Evolutionary conservation across 2,329 filamentous ascomycete genomes (phyloP).

Genomic region (Phoma sp.): DNA sequence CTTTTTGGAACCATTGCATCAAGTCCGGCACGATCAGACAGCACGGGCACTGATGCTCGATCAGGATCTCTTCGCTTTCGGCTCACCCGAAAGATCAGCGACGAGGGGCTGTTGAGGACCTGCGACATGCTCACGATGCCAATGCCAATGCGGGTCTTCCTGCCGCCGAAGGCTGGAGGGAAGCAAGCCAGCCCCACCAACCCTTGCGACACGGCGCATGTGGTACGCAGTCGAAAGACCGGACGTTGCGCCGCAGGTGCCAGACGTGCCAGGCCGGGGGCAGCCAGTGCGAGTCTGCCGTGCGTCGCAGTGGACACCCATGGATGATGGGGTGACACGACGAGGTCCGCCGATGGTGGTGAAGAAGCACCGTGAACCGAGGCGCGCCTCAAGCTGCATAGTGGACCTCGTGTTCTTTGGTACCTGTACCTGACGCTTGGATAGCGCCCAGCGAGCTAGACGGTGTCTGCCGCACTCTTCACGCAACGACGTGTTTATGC

Average conservation of each 20-base stretch:
- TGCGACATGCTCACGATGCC: constrained; percentile 32
- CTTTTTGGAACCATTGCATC: constrained; percentile 29
- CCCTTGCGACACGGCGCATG: constrained; percentile 9
- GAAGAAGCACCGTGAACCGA: constrained; percentile 4
- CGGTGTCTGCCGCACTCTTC: constrained; percentile 20
- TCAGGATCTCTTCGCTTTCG: constrained; percentile 37
- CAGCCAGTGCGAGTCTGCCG: constrained; percentile 1
- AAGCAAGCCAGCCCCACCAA: neutral
- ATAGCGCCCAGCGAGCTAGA: constrained; percentile 16
- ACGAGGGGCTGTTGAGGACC: constrained; percentile 34
- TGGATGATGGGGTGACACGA: neutral
- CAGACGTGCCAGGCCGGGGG: neutral
- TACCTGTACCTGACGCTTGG: constrained; percentile 20
- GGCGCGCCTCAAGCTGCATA: neutral
- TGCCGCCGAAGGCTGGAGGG: constrained; percentile 8
- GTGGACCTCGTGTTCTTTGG: constrained; percentile 13
- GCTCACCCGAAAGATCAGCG: constrained; percentile 42
- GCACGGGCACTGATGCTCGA: constrained; percentile 37
- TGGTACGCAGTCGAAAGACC: neutral
- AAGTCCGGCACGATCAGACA: constrained; percentile 33
- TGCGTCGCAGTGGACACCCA: constrained; percentile 1
- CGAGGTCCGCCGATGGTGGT: constrained; percentile 11
- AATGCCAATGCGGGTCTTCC: constrained; percentile 29
- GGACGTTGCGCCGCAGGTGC: constrained; percentile 2
- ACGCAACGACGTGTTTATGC: constrained; percentile 40